A percentile compares a stretch with the other conserved stretches of the same genome.
These are phyloP conservation scores for Umbelopsis sp. DNA, from an alignment of 371 early-diverging fungal species.

Conservation along the genomic window DNA sequence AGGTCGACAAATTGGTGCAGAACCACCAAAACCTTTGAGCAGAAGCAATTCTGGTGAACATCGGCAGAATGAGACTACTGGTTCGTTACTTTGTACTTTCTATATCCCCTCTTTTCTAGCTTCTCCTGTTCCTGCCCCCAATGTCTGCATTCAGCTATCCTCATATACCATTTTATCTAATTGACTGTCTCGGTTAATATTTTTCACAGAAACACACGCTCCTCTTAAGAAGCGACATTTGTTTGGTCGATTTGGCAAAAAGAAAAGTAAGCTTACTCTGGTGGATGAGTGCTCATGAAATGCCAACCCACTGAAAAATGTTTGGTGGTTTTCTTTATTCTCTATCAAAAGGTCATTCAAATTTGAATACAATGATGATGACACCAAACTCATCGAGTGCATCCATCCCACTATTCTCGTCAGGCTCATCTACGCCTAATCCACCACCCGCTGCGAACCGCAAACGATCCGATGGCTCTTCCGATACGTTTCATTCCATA, in stretches of 20 bases:
- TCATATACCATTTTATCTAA: neutral
- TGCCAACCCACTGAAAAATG: neutral
- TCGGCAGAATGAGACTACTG: neutral
- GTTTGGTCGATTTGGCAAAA: constrained; percentile 39
- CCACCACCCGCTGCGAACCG: constrained; percentile 19
- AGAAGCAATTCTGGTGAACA: constrained; percentile 11
- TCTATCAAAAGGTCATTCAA: constrained; percentile 21
- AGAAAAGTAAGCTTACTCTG: constrained; percentile 35
- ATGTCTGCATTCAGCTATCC: neutral
- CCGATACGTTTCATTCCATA: constrained; percentile 22
- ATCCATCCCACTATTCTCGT: constrained; percentile 21
- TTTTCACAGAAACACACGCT: constrained; percentile 15
- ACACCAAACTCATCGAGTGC: constrained; percentile 8
- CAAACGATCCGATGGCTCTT: constrained; percentile 23
- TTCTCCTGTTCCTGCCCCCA: neutral
- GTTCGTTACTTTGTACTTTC: neutral
- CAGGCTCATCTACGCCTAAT: constrained; percentile 17
- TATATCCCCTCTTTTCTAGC: neutral
- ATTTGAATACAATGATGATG: constrained; percentile 16
- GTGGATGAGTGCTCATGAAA: neutral
- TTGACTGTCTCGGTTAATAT: neutral
- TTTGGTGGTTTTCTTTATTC: constrained; percentile 4
- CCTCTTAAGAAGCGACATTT: constrained; percentile 37
- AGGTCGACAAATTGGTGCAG: constrained; percentile 14
- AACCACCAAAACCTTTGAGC: neutral